Evolutionary conservation across 805 yeast genomes (phyloP), one percentile per base, ranked within the genome.

Genomic region (Ogataea pini): DNA sequence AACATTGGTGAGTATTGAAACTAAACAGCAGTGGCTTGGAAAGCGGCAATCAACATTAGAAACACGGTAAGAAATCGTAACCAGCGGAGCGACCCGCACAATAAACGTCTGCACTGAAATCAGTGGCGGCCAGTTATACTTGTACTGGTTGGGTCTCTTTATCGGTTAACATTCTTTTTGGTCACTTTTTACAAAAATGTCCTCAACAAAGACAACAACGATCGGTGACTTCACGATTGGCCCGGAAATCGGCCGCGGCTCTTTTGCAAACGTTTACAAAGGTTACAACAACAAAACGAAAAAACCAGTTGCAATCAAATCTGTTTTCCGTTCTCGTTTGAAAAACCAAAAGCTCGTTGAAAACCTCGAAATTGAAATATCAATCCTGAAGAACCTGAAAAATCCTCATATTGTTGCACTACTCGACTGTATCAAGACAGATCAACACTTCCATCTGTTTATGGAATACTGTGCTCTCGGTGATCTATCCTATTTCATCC

Each of bases 391-490:
- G 71, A 82, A 88, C 47, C 77, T 94, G 72, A 83, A 85, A 57
- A 96, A 94, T 61, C 96, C 97, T 1, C 98, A 94, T 65, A 86
- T 94, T 47, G 99, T 94, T 9, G 85, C 85, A 14, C 72, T 94
- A 41, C 69, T 88, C 50, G 98, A 92, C 62, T 90, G 89, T 62
- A 82, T 82, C 50, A 85, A 89, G 62, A 85, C 96, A 1, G 68
- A 81, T 8, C 61, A 66, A 31, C 89, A 91, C 66, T 89, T 90
- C 71, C 92, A 89, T 64, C 72, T 94, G 53, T 83, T 92, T 14
- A 94, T 94, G 97, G 98, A 94, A 67, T 94, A 89, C 71, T 94
- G 99, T 65, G 83, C 97, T 1, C 72, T 94, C 63, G 99, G 99
- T 12, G 99, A 94, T 69, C 75, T 94, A 52, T 87, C 96, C 0